phyloP scores from a whole-genome alignment of 371 early-diverging fungal species.

The Mucor indicus region DNA sequence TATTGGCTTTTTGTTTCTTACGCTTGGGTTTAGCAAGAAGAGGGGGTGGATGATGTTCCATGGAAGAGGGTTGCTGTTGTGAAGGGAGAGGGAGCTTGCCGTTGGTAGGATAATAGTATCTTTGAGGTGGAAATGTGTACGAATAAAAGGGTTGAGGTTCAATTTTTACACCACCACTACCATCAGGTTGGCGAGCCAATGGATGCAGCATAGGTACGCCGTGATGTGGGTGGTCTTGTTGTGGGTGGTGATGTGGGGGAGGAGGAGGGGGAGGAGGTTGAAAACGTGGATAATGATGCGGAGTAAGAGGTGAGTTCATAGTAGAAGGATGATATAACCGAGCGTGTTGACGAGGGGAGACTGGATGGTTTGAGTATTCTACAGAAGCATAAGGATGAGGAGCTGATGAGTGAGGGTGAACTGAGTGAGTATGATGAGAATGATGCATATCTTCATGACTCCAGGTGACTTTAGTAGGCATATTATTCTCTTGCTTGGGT shows the following conservation, averaged over 20 bases:
- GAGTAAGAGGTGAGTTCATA: conserved; percentile 15
- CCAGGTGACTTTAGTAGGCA: conserved; percentile 20
- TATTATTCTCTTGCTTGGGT: conserved; percentile 11
- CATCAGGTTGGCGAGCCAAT: conserved; percentile 21
- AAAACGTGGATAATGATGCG: conserved; percentile 8
- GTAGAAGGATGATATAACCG: conserved; percentile 23
- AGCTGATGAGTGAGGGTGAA: too few relatives aligned
- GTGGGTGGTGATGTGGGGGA: conserved; percentile 1
- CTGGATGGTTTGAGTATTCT: conserved; percentile 7
- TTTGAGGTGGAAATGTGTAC: conserved; percentile 19
- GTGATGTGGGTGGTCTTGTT: conserved; percentile 10
- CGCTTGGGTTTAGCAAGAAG: conserved; percentile 18
- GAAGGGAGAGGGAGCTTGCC: conserved; percentile 16
- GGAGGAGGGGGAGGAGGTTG: conserved; percentile 13
- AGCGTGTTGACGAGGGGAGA: conserved; percentile 15
- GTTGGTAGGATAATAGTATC: conserved; percentile 14
- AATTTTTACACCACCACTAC: conserved; percentile 8
- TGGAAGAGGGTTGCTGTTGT: background rate
- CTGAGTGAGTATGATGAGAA: conserved; percentile 1
- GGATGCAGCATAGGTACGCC: conserved; percentile 22
- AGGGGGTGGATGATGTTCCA: conserved; percentile 8
- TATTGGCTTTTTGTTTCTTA: conserved; percentile 20
- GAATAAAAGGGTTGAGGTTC: conserved; percentile 17
- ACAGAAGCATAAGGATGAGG: conserved; percentile 17
- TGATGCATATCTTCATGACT: conserved; percentile 21